Base-by-base conservation (phyloP, 2,329 filamentous ascomycete species). In the Phialophora verrucosa region DNA sequence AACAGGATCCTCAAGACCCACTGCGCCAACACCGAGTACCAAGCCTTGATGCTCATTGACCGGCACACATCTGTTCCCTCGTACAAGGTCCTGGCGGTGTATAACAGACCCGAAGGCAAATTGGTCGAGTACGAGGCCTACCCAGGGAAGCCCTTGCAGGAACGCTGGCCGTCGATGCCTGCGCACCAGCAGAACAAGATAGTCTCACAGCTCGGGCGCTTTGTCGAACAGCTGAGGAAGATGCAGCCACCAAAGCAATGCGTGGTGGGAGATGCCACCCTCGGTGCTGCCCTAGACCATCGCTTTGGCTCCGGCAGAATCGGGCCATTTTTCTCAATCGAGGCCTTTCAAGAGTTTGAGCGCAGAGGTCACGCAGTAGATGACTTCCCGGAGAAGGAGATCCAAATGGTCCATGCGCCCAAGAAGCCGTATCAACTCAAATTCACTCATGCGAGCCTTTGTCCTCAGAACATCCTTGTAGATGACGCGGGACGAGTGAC, bases 381-480 rank as follows among this genome's bases (percentile, higher is more conserved):
- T 10, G 62, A 72, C 27, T 72, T 72, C 29, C 56, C 66, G 17
- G 69, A 71, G 29, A 67, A 68, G 27, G 68, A 70, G 50, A 68
- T 72, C 25, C 62, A 68, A 25, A 59, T 58, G 11, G 68, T 70
- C 12, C 71, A 72, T 59, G 62, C 63, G 14, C 67, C 67, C 14
- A 65, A 56, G 31, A 70, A 66, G 31, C 60, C 68, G 5, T 74
- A 75, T 51, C 60, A 69, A 8, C 71, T 75, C 54, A 72, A 74
- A 58, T 75, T 75, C 59, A 75, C 75, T 2, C 74, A 75, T 58
- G 71, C 71, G 11, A 73, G 74, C 62, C 66, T 76, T 10, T 73
- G 69, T 58, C 73, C 71, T 23, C 67, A 72, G 38, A 75, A 76
- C 64, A 72, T 76, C 32, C 69, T 76, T 4, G 67, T 72, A 2